phyloP scores from a whole-genome alignment of 306 rosid genomes.

The Dalbergia cultrata region DNA sequence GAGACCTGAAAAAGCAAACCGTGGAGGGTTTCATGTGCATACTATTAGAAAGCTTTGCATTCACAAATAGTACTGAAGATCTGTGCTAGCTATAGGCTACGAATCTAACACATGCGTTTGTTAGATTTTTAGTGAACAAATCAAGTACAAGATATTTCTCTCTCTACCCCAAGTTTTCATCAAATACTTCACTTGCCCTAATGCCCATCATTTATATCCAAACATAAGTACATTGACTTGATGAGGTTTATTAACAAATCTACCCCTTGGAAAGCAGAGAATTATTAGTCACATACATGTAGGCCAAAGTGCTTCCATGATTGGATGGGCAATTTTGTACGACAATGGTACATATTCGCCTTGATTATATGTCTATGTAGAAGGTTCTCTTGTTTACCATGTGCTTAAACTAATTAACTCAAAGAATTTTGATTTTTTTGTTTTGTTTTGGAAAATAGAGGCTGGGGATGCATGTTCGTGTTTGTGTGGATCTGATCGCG shows the following conservation, averaged over 20 bases:
- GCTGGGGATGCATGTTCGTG: not conserved
- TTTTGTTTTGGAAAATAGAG: not conserved
- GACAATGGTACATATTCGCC: conserved; percentile 48
- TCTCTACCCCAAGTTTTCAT: conserved; percentile 49
- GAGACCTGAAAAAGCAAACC: conserved; percentile 44
- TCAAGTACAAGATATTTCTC: conserved; percentile 69
- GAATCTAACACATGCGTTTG: conserved; percentile 90
- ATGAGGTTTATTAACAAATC: conserved; percentile 46
- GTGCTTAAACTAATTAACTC: conserved; percentile 1
- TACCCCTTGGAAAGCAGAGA: conserved; percentile 38
- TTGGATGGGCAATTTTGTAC: conserved; percentile 53
- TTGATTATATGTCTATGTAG: conserved; percentile 35
- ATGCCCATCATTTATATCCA: conserved; percentile 43
- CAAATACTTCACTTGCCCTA: conserved; percentile 43
- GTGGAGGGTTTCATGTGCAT: conserved; percentile 63
- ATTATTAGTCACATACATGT: conserved; percentile 41
- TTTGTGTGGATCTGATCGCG: not conserved
- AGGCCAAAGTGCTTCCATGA: conserved; percentile 53
- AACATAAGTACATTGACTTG: conserved; percentile 53
- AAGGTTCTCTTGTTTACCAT: conserved; percentile 42
- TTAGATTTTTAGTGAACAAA: conserved; percentile 57
- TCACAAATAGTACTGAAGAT: conserved; percentile 51
- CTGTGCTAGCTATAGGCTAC: conserved; percentile 58
- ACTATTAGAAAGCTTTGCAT: conserved; percentile 55
- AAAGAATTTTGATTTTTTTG: not conserved